Evolutionary conservation across 108 stramenopile species (phyloP).

Genomic region (Asterionellopsis glacialis): DNA sequence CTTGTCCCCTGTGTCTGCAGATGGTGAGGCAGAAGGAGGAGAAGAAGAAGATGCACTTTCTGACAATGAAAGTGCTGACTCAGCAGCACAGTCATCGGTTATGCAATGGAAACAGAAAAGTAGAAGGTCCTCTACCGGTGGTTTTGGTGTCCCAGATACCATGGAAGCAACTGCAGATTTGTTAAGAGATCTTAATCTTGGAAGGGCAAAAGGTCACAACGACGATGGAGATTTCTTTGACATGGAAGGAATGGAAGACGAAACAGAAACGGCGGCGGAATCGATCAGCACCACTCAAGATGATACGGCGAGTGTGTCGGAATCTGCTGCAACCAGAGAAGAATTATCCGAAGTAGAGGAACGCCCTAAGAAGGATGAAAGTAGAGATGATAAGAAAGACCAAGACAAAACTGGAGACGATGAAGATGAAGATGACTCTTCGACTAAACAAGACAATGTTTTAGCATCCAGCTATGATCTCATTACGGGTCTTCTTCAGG

Average conservation of each 20-base stretch:
- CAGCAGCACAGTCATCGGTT: not conserved
- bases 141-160: conserved; percentile 25
- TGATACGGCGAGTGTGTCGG: conserved; percentile 9
- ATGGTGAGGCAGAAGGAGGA: conserved; percentile 8
- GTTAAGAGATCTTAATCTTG: conserved; percentile 68
- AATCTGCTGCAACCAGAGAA: not conserved
- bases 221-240: conserved; percentile 60
- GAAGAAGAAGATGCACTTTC: conserved; percentile 14
- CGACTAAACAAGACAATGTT: conserved; percentile 17
- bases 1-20: not conserved
- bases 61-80: conserved; percentile 3
- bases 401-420: conserved; percentile 12
- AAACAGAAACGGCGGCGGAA: conserved; percentile 25
- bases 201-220: conserved; percentile 29
- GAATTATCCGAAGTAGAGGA: conserved; percentile 5
- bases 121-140: conserved; percentile 8
- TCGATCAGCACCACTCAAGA: conserved; percentile 19
- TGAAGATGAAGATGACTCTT: conserved; percentile 35
- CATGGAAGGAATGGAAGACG: conserved; percentile 53
- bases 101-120: not conserved
- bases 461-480: conserved; percentile 79
- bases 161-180: conserved; percentile 80
- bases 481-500: conserved; percentile 76
- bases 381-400: conserved; percentile 12
- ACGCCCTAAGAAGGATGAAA: conserved; percentile 10